Conservation (phyloP, 192 early-diverging fungal species). For the Radiomyces spectabilis region DNA sequence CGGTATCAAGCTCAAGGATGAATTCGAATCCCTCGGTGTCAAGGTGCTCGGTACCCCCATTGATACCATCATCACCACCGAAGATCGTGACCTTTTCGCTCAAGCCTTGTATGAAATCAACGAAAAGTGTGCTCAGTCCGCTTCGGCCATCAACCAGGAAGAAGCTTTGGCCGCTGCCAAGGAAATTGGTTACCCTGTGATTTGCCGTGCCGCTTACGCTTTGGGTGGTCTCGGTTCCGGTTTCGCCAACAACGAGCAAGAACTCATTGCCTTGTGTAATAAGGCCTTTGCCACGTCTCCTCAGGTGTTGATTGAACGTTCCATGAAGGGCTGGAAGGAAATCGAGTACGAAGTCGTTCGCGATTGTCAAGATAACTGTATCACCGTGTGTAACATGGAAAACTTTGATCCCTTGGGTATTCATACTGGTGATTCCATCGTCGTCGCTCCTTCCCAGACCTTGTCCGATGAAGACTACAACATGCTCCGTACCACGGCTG, state of each 20-base stretch:
- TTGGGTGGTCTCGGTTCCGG: slow-evolving; percentile 97
- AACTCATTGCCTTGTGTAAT: slow-evolving; percentile 71
- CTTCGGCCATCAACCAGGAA: slow-evolving; percentile 80
- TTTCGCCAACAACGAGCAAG: slow-evolving; percentile 70
- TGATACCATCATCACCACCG: slow-evolving; percentile 80
- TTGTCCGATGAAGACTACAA: slow-evolving; percentile 93
- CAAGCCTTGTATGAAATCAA: slow-evolving; percentile 63
- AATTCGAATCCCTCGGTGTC: slow-evolving; percentile 72
- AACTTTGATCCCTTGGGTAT: slow-evolving; percentile 99
- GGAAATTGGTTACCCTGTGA: slow-evolving; percentile 88
- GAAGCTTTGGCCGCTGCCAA: slow-evolving; percentile 80
- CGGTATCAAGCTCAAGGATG: slow-evolving; percentile 83
- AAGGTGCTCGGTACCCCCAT: slow-evolving; percentile 96
- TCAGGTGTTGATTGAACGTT: slow-evolving; percentile 90
- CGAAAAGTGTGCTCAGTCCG: slow-evolving; percentile 58
- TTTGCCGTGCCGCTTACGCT: slow-evolving; percentile 90
- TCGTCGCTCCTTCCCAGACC: slow-evolving; percentile 96
- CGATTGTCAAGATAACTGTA: slow-evolving; percentile 95
- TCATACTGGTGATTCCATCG: slow-evolving; percentile 99
- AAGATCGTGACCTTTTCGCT: slow-evolving; percentile 96
- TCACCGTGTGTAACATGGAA: slow-evolving; percentile 99
- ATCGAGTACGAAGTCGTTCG: slow-evolving; percentile 99
- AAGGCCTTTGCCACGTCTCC: slow-evolving; percentile 83
- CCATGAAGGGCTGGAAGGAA: slow-evolving; percentile 99
- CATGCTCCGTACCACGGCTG: slow-evolving; percentile 90